These are phyloP conservation scores for Neofusicoccum parvum DNA, from an alignment of 2,329 filamentous ascomycete genomes.

Conservation along the genomic window DNA sequence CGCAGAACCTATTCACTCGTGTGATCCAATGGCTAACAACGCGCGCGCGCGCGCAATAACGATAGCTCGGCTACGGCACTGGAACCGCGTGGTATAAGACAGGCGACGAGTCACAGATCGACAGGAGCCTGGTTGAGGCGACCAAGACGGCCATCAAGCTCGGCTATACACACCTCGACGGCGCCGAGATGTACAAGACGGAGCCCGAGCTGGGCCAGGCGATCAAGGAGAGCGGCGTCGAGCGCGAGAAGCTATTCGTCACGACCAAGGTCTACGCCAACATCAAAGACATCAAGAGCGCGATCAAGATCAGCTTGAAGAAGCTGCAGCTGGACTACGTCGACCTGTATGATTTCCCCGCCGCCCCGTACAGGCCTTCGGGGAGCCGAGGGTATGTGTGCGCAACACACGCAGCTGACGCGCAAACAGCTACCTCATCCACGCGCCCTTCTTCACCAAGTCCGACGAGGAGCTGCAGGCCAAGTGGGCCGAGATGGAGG, in stretches of 20 bases:
- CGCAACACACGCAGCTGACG: not conserved
- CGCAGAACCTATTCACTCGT: not conserved
- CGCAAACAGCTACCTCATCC: conserved; percentile 57
- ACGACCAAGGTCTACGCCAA: conserved; percentile 59
- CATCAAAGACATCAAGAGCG: conserved; percentile 57
- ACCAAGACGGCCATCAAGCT: conserved; percentile 65
- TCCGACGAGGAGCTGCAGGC: conserved; percentile 57
- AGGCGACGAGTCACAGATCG: conserved; percentile 53
- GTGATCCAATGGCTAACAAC: not conserved
- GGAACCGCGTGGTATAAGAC: conserved; percentile 68
- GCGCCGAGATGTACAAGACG: conserved; percentile 65
- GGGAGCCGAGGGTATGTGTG: no score
- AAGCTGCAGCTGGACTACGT: conserved; percentile 64
- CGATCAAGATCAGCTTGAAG: conserved; percentile 59
- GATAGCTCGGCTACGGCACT: conserved; percentile 69
- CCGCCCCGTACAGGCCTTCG: no score
- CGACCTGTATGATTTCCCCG: conserved; percentile 53
- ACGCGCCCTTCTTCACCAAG: conserved; percentile 61
- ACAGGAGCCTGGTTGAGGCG: conserved; percentile 59
- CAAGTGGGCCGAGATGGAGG: conserved; percentile 64
- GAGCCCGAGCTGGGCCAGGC: conserved; percentile 52
- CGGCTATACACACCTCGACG: conserved; percentile 75
- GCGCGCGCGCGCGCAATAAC: no score
- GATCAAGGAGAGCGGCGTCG: conserved; percentile 48
- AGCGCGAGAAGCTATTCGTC: conserved; percentile 51